A percentile compares a stretch with the other conserved stretches of the same genome.
phyloP scores from a whole-genome alignment of 352 stramenopile genomes.

The Phytopythium ostracodes region DNA sequence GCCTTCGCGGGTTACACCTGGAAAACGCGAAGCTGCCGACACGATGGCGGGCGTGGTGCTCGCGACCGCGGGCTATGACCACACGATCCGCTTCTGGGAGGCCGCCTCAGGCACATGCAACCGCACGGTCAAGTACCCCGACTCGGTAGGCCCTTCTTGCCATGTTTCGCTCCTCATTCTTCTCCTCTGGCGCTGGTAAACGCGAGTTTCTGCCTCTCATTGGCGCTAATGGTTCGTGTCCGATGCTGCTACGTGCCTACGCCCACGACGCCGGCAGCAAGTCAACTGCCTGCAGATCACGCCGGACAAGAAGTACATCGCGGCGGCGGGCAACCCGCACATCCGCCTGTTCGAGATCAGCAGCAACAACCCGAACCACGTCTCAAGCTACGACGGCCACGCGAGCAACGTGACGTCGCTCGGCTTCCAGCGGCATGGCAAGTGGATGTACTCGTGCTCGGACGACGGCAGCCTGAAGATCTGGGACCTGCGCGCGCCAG shows the following conservation, averaged over 20 bases:
- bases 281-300: conserved; percentile 97
- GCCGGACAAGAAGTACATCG: conserved; percentile 96
- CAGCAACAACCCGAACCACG: conserved; percentile 93
- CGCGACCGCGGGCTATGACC: conserved; percentile 96
- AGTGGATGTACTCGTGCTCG: conserved; percentile 97
- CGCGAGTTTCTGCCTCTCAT: not conserved
- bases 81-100: conserved; percentile 99
- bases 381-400: conserved; percentile 96
- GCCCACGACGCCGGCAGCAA: conserved; percentile 48
- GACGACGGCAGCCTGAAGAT: conserved; percentile 96
- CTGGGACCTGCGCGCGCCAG: conserved; percentile 89
- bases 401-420: conserved; percentile 95
- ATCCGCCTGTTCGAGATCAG: conserved; percentile 98
- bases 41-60: conserved; percentile 92
- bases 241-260: too few relatives aligned
- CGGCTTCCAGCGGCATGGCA: conserved; percentile 96
- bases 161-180: not conserved
- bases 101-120: conserved; percentile 94
- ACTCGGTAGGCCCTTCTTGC: conserved; percentile 67
- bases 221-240: not conserved
- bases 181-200: not conserved
- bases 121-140: conserved; percentile 94
- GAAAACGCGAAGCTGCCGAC: not conserved
- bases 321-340: conserved; percentile 95
- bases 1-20: not conserved